Conservation (phyloP, 139 green algal genomes). For the Chlamydomonas sp. region DNA sequence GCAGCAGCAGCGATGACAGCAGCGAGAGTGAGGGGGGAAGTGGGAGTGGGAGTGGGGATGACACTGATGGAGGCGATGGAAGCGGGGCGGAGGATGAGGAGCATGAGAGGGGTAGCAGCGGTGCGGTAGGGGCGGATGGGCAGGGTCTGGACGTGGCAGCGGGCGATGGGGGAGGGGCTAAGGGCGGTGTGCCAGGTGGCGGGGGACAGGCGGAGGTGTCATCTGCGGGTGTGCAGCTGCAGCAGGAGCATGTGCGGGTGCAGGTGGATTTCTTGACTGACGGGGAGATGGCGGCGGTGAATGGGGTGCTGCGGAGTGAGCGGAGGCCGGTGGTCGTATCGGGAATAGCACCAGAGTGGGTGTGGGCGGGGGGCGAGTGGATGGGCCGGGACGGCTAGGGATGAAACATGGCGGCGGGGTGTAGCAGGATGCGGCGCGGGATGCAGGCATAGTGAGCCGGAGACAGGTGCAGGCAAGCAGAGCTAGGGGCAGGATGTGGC, state of each 20-base stretch:
- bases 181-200: neutral
- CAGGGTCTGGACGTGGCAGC: too few relatives aligned
- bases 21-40: neutral
- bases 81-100: neutral
- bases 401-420: too few relatives aligned
- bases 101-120: neutral
- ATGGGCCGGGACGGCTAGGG: too few relatives aligned
- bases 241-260: neutral
- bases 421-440: too few relatives aligned
- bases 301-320: constrained; percentile 5
- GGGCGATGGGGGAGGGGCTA: neutral
- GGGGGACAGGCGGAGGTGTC: too few relatives aligned
- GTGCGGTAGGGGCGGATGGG: neutral
- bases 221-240: too few relatives aligned
- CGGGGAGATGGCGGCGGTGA: neutral
- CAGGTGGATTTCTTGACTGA: neutral
- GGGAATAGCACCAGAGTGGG: neutral
- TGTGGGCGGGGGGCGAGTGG: neutral
- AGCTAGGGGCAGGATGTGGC: too few relatives aligned
- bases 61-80: neutral
- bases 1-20: neutral
- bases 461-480: too few relatives aligned
- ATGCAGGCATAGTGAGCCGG: too few relatives aligned
- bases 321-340: neutral
- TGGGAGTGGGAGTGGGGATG: neutral